These are phyloP conservation scores for Chloropicon primus DNA, from an alignment of 139 green algal species.

Conservation along the genomic window DNA sequence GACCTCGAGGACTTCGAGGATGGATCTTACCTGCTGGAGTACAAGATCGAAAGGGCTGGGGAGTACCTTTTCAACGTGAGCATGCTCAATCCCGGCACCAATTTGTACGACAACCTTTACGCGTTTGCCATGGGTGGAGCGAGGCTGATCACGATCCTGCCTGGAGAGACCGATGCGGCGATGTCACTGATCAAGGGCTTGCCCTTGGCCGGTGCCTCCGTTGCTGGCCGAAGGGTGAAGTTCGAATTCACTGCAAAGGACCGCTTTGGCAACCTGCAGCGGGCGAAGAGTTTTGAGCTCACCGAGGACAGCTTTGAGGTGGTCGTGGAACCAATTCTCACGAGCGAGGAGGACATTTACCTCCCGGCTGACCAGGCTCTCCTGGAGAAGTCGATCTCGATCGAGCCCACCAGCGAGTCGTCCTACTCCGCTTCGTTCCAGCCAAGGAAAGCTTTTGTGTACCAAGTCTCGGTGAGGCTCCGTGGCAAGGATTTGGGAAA, in stretches of 20 bases:
- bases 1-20: slow-evolving; percentile 5
- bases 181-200: slow-evolving; percentile 1
- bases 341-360: neutral
- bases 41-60: slow-evolving; percentile 1
- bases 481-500: neutral
- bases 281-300: slow-evolving; percentile 9
- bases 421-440: neutral
- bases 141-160: slow-evolving; percentile 3
- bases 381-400: neutral
- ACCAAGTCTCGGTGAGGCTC: neutral
- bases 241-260: slow-evolving; percentile 9
- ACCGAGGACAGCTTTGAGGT: slow-evolving; percentile 10
- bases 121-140: neutral
- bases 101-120: neutral
- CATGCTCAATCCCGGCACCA: neutral
- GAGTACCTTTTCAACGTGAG: slow-evolving; percentile 10
- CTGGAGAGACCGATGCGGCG: neutral
- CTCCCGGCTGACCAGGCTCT: neutral
- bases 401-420: neutral
- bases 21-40: slow-evolving; percentile 3
- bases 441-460: neutral
- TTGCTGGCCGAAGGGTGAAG: neutral
- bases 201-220: neutral
- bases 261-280: slow-evolving; percentile 12
- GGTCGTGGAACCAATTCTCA: neutral